Percentiles rank a stretch among this genome's conserved stretches.
phyloP scores from a whole-genome alignment of 179 eudicot species.

The Beta lomatogona region DNA sequence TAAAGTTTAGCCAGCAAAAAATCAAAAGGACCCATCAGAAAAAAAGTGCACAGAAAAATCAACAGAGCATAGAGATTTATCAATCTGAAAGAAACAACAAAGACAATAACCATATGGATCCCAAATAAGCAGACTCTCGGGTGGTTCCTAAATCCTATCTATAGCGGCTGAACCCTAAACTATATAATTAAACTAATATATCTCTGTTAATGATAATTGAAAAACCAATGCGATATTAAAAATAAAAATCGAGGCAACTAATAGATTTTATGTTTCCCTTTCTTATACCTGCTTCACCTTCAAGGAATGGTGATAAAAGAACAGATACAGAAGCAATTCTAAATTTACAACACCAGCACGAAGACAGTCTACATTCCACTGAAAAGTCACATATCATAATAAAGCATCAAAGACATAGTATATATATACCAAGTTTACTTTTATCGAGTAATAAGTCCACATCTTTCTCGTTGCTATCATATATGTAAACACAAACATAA shows the following conservation, averaged over 20 bases:
- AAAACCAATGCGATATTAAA: background rate
- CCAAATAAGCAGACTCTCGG: background rate
- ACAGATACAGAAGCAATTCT: background rate
- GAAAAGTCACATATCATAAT: no score
- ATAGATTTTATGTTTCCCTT: background rate
- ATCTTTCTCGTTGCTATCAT: background rate
- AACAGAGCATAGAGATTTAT: background rate
- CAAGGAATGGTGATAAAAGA: background rate
- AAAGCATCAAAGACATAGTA: background rate
- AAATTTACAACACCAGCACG: background rate
- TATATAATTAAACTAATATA: background rate
- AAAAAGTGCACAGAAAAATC: background rate
- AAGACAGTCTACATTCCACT: background rate
- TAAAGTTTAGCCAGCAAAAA: background rate
- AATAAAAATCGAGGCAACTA: background rate
- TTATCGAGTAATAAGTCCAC: background rate
- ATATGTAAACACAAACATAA: background rate
- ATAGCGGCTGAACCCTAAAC: background rate
- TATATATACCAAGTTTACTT: background rate
- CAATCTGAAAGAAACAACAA: slow-evolving; percentile 3
- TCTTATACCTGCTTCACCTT: background rate
- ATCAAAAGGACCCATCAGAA: background rate
- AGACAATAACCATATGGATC: background rate
- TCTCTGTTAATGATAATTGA: background rate
- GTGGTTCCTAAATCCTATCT: background rate